Percentiles rank a stretch among this genome's conserved stretches.
These are phyloP conservation scores for Rhododendron vialii DNA, from an alignment of 148 eudicot genomes.

Conservation along the genomic window DNA sequence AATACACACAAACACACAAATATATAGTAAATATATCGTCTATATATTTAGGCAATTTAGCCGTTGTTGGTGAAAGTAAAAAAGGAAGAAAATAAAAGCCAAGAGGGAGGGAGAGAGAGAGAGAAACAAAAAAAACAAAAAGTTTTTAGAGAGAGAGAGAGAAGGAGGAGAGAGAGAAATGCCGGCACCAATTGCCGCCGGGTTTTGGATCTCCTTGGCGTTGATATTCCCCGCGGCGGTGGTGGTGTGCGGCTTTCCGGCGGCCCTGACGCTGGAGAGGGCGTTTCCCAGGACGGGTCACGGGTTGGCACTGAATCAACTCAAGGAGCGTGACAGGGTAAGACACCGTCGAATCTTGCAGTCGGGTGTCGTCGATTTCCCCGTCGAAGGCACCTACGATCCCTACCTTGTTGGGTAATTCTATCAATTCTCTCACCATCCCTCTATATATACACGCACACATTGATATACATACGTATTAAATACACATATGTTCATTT, in stretches of 20 bases:
- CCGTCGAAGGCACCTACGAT: slow-evolving; percentile 72
- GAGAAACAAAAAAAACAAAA: neutral
- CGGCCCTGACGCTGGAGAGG: slow-evolving; percentile 55
- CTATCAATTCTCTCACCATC: neutral
- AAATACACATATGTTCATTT: neutral
- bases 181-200: slow-evolving; percentile 17
- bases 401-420: slow-evolving; percentile 87
- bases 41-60: neutral
- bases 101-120: neutral
- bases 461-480: neutral
- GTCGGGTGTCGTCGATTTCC: slow-evolving; percentile 74
- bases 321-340: slow-evolving; percentile 60
- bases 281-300: slow-evolving; percentile 52
- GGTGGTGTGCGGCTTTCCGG: slow-evolving; percentile 32
- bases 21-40: neutral
- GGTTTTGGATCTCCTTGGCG: slow-evolving; percentile 28
- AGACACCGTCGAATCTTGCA: slow-evolving; percentile 74
- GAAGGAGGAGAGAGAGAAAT: slow-evolving; percentile 12
- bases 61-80: slow-evolving; percentile 16
- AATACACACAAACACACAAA: neutral
- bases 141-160: neutral
- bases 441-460: neutral
- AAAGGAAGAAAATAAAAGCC: neutral
- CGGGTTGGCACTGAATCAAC: slow-evolving; percentile 70
- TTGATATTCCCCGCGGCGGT: slow-evolving; percentile 18